Conservation (phyloP, 176 grass and related monocot genomes). For the Aechmea fasciata region DNA sequence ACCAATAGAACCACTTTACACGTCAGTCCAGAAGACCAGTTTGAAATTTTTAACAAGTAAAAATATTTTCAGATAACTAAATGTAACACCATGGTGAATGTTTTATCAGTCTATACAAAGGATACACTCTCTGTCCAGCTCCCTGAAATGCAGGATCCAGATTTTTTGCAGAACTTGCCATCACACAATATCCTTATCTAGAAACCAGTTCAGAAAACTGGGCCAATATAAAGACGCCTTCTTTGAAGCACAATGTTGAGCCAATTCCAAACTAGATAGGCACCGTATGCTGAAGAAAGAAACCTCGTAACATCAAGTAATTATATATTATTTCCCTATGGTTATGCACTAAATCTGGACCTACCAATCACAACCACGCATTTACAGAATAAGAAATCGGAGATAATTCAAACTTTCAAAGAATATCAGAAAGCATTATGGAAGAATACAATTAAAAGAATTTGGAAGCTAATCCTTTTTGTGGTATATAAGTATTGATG, state of each 20-base stretch:
- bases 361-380: background rate
- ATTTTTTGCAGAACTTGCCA: constrained; percentile 46
- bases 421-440: too few species aligned
- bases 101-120: constrained; percentile 15
- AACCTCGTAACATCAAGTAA: background rate
- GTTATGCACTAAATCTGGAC: background rate
- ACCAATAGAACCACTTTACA: background rate
- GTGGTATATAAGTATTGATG: too few species aligned
- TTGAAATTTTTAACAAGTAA: background rate
- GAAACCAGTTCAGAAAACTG: too few species aligned
- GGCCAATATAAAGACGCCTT: background rate
- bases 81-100: background rate
- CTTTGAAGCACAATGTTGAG: background rate
- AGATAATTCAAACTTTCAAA: background rate
- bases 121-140: constrained; percentile 65
- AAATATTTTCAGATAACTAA: background rate
- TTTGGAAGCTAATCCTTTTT: too few species aligned
- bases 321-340: background rate
- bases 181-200: constrained; percentile 17
- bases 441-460: too few species aligned
- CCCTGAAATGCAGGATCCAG: constrained; percentile 61
- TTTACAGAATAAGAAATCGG: background rate
- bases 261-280: constrained; percentile 1
- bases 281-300: background rate
- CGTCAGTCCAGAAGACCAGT: background rate